Evolutionary conservation across 2,329 filamentous ascomycete genomes (phyloP).

Genomic region (Talaromyces sp.): DNA sequence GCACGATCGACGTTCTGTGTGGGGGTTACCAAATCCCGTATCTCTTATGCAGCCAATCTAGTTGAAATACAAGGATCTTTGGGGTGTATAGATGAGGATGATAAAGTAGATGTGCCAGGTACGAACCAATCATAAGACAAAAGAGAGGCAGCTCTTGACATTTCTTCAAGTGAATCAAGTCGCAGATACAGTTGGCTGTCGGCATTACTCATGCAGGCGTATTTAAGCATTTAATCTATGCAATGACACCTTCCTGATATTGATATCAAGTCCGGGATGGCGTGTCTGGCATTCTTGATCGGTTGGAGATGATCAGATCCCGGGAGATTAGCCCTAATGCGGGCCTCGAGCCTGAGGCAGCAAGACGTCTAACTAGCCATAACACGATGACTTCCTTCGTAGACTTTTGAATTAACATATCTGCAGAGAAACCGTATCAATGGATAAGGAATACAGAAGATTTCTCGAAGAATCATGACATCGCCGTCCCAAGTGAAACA

Average conservation of each 20-base stretch:
- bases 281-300: neutral
- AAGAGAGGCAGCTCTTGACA: neutral
- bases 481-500: no score
- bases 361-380: neutral
- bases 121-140: neutral
- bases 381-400: neutral
- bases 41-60: neutral
- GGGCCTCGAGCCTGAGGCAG: neutral
- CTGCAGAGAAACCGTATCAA: no score
- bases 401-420: neutral
- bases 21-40: neutral
- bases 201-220: neutral
- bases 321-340: neutral
- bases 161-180: neutral
- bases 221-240: neutral
- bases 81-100: neutral
- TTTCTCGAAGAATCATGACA: no score
- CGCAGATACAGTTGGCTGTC: neutral
- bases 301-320: neutral
- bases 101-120: neutral
- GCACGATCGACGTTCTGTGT: conserved; percentile 5
- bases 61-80: neutral
- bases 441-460: no score
- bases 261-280: neutral
- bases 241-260: conserved; percentile 8